phyloP scores from a whole-genome alignment of 257 asterid genomes.

The Nicotiana noctiflora region DNA sequence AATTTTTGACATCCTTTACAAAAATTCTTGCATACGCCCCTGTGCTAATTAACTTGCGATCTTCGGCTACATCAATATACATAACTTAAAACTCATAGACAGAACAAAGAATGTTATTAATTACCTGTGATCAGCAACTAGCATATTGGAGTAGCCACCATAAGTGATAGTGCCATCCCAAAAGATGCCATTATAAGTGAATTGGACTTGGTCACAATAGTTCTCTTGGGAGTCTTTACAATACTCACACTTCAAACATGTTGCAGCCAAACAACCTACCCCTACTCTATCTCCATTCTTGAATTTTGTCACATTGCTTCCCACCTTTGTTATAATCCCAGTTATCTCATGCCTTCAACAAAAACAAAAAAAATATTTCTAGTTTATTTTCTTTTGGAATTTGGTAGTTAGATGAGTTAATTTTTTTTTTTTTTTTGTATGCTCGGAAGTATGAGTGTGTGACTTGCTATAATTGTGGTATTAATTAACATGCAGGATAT shows the following conservation, averaged over 20 bases:
- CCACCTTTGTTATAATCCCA: slow-evolving; percentile 66
- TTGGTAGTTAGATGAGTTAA: no score
- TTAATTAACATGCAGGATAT: neutral
- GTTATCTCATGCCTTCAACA: slow-evolving; percentile 58
- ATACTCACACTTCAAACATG: slow-evolving; percentile 63
- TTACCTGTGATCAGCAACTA: slow-evolving; percentile 56
- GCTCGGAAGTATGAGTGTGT: no score
- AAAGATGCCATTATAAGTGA: slow-evolving; percentile 64
- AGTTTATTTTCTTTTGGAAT: no score
- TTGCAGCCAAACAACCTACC: slow-evolving; percentile 73
- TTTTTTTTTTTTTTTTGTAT: no score
- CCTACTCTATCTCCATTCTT: slow-evolving; percentile 71
- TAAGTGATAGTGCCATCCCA: slow-evolving; percentile 93
- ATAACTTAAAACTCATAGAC: no score
- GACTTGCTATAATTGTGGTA: no score
- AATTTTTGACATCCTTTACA: no score
- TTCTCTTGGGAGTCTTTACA: slow-evolving; percentile 61
- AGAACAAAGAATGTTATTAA: no score
- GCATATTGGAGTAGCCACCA: slow-evolving; percentile 73
- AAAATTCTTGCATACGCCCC: no score
- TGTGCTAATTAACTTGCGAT: no score
- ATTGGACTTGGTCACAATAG: slow-evolving; percentile 59
- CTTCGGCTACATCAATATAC: no score
- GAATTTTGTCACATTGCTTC: slow-evolving; percentile 57
- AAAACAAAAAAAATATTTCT: neutral